These are phyloP conservation scores for Metarhizium robertsii DNA, from an alignment of 2,329 filamentous ascomycete genomes.

Conservation along the genomic window DNA sequence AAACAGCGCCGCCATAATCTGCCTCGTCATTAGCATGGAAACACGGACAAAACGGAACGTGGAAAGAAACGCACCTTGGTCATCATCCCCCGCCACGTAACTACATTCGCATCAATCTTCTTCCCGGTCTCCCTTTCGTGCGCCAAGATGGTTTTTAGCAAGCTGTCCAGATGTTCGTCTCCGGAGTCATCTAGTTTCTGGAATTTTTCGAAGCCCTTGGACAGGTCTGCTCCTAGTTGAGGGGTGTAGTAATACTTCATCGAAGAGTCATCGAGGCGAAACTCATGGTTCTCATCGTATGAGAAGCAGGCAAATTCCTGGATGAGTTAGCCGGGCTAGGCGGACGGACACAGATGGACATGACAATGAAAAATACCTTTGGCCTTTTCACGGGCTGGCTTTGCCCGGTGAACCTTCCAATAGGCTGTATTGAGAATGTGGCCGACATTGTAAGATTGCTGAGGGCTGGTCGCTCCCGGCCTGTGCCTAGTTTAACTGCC, in stretches of 20 bases:
- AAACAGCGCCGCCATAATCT: conserved; percentile 83
- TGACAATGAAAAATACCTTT: conserved; percentile 38
- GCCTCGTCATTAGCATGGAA: neutral
- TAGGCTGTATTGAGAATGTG: conserved; percentile 59
- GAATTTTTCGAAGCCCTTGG: conserved; percentile 72
- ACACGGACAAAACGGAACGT: neutral
- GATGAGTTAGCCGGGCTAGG: neutral
- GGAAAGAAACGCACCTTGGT: conserved; percentile 59
- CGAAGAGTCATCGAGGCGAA: conserved; percentile 67
- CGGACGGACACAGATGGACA: neutral
- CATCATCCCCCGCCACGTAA: conserved; percentile 98
- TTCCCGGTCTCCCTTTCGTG: conserved; percentile 61
- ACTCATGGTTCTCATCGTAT: conserved; percentile 75
- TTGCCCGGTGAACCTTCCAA: conserved; percentile 56
- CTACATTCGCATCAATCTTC: conserved; percentile 64
- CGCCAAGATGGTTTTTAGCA: conserved; percentile 66
- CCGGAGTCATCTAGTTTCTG: conserved; percentile 68
- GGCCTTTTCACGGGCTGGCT: conserved; percentile 67
- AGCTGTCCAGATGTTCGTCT: conserved; percentile 82
- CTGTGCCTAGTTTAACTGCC: neutral
- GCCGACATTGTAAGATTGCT: conserved; percentile 15
- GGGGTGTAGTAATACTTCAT: conserved; percentile 85
- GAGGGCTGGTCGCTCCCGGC: neutral
- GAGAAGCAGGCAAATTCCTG: conserved; percentile 91
- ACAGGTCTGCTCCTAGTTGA: conserved; percentile 61